Base-by-base conservation (phyloP, 176 grass and related monocot species). In the Eragrostis curvula region DNA sequence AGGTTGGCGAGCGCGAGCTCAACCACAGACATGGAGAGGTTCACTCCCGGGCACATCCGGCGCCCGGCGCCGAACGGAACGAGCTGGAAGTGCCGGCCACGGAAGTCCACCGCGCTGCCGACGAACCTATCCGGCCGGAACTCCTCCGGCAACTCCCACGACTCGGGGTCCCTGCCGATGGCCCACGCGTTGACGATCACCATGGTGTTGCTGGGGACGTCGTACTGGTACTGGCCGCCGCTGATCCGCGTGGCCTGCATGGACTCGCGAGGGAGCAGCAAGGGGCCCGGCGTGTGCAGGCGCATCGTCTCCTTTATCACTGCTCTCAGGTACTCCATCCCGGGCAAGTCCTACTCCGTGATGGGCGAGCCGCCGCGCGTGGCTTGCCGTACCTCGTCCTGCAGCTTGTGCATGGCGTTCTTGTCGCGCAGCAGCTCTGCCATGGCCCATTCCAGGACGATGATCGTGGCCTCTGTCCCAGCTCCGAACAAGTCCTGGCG, bases 281-380 rank as follows among this genome's bases (percentile, higher is more conserved):
- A 56, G 0, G 80, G 69, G 13, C 44, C 69, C 29, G 69, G 80
- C 18, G 80, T 46, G 56, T 73, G 69, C 69, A 82, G 57, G 28
- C 80, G 55, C 80, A 82, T 61, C 28, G 61, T 76, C 71, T 84
- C 61, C 71, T 76, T 84, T 17, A 84, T 46, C 36, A 84, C 71
- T 16, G 61, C 71, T 21, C 49, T 30, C 1, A 84, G 81, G 48
- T 84, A 68, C 36, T 44, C 62, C 81, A 68, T 67, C 3, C 24
- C 23, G 0, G 16, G 48, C 15, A 84, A n/a, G 2, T 84, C 71
- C 5, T 75, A 23, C 36, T 84, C 71, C 11, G 32, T 66, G 48
- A 68, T 8, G n/a, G 28, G 0, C 9, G 5, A 8, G 43, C 7
- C 17, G 45, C 0, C 68, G 6, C 18, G 30, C n/a, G 14, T 13